Percentiles rank a stretch among this genome's conserved stretches.
phyloP scores from a whole-genome alignment of 179 eudicot species.

The Silene coronaria region DNA sequence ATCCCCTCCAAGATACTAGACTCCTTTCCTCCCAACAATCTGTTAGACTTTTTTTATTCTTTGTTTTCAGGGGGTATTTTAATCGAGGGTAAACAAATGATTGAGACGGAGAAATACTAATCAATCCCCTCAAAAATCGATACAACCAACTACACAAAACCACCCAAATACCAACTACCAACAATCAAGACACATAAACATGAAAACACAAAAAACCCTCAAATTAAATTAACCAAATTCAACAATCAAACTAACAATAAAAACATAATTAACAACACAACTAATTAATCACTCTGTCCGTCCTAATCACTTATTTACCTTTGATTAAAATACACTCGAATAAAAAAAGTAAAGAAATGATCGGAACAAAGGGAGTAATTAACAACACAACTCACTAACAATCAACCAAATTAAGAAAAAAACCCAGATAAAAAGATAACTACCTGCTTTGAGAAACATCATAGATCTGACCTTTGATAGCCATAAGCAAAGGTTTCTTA shows the following conservation, averaged over 20 bases:
- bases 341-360: too few relatives aligned
- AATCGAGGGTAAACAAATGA: too few relatives aligned
- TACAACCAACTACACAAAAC: background rate
- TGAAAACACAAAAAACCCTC: background rate
- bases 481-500: conserved; percentile 73
- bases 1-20: too few relatives aligned
- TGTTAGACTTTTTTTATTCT: too few relatives aligned
- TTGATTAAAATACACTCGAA: too few relatives aligned
- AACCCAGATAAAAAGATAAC: background rate
- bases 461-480: conserved; percentile 84
- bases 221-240: background rate
- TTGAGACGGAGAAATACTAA: background rate
- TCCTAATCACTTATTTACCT: too few relatives aligned
- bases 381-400: background rate
- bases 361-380: too few relatives aligned
- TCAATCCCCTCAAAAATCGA: background rate
- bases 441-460: conserved; percentile 82
- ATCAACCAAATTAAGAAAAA: background rate
- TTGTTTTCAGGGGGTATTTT: too few relatives aligned
- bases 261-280: background rate
- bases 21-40: too few relatives aligned
- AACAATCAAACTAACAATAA: background rate
- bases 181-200: too few relatives aligned
- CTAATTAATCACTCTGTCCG: background rate
- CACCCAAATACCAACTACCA: background rate